Base-by-base conservation (phyloP, 1,284 basidiomycete species). In the Trametes hirsuta region DNA sequence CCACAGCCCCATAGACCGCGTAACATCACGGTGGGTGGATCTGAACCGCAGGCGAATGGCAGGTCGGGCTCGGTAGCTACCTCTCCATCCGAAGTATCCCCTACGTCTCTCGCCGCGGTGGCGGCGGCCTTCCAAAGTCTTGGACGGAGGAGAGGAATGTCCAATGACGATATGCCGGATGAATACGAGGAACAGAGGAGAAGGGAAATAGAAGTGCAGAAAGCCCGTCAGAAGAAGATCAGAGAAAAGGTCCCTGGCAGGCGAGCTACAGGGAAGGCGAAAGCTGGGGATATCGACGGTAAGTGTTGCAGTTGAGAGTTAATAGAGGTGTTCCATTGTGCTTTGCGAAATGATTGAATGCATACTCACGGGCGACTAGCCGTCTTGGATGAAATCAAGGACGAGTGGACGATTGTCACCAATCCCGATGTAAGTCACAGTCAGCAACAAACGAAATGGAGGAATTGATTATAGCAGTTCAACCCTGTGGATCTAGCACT, bases 401-500 rank as follows among this genome's bases (percentile, higher is more conserved):
- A 91, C 65, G 93, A 93, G 59, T 98, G 95, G 94, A 91, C 93
- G 62, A 90, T 93, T 69, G 86, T 96, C 47, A 86, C 92, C 60
- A 86, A 94, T 65, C 85, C 89, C 47, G 91, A 95, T 73, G 93
- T 94, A 74, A 78, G 87, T 70, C 36, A 35, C 22, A 14, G 12
- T 41, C 55, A 47, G 39, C 55, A 46, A 45, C 47, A 64, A 57
- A 59, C 34, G 24, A 45, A 37, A 40, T 55, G 49, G 53, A 18
- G 53, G 44, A 40, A 59, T 63, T 68, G 60, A 69, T 40, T 51
- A 52, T 62, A 59, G 34, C 67, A 95, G 91, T 98, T 97, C 76
- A 96, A 96, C 70, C 89, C 91, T 30, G 94, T 97, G 34, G 91
- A 96, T 66, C 82, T 97, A 42, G 94, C 95, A 6, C 81, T 98